Percentiles rank a stretch among this genome's conserved stretches.
Evolutionary conservation across 1,284 basidiomycete genomes (phyloP).

Genomic region (Microbotryum lychnidis-dioicae): DNA sequence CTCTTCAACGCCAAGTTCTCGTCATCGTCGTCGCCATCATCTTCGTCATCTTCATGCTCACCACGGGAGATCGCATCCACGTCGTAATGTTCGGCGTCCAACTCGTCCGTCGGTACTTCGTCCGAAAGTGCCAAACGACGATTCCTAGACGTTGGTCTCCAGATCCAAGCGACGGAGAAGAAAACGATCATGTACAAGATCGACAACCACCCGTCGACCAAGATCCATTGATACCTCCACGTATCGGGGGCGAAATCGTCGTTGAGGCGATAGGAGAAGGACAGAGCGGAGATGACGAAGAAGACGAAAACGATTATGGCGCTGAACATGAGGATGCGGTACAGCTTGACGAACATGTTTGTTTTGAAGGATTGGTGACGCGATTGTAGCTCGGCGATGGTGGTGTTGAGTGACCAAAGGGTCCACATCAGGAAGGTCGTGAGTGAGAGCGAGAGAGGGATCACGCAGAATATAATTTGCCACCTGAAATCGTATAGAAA

Average conservation of each 20-base stretch:
- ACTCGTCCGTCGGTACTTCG: constrained; percentile 77
- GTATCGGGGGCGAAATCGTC: constrained; percentile 89
- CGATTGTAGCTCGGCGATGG: constrained; percentile 70
- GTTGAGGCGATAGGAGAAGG: constrained; percentile 79
- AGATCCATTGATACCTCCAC: constrained; percentile 92
- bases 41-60: constrained; percentile 35
- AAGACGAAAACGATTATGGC: constrained; percentile 77
- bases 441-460: constrained; percentile 86
- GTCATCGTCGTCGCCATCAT: constrained; percentile 41
- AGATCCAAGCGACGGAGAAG: constrained; percentile 73
- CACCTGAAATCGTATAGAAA: constrained; percentile 52
- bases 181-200: constrained; percentile 70
- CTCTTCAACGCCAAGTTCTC: constrained; percentile 38
- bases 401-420: constrained; percentile 41
- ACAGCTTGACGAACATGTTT: constrained; percentile 51
- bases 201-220: constrained; percentile 88
- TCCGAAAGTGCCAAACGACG: constrained; percentile 80
- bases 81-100: constrained; percentile 87
- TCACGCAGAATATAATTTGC: constrained; percentile 66
- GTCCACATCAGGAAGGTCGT: constrained; percentile 94
- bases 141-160: constrained; percentile 89
- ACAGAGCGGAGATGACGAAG: constrained; percentile 80
- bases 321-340: constrained; percentile 76
- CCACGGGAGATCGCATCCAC: constrained; percentile 29
- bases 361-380: constrained; percentile 78